These are phyloP conservation scores for Ramaria sp. DNA, from an alignment of 768 basidiomycete genomes.

Conservation along the genomic window DNA sequence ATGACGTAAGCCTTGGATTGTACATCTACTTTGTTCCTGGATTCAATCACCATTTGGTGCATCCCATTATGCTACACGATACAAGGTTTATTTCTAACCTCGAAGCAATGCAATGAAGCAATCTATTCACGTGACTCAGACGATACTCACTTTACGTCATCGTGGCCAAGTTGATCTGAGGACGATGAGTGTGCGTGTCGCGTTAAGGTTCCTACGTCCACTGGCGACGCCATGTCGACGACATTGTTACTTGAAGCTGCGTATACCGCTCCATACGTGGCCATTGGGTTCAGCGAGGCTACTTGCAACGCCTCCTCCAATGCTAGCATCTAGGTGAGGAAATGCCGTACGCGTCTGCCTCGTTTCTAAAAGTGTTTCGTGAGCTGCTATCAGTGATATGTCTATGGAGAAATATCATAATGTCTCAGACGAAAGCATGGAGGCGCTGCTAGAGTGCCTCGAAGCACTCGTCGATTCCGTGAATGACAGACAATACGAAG, in stretches of 20 bases:
- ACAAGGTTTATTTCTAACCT: no score
- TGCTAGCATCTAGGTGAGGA: conserved; percentile 6
- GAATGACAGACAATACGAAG: conserved; percentile 52
- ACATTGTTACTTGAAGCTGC: neutral
- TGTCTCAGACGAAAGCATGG: conserved; percentile 71
- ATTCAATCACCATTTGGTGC: no score
- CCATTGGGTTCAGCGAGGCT: neutral
- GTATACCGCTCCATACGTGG: neutral
- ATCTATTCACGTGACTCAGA: neutral
- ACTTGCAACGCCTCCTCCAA: conserved; percentile 13
- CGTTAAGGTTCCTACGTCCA: neutral
- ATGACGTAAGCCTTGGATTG: neutral
- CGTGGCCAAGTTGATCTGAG: neutral
- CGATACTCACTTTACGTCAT: neutral
- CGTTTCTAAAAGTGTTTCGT: neutral
- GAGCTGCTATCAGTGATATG: conserved; percentile 31
- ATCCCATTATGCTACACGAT: no score
- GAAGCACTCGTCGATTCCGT: conserved; percentile 60
- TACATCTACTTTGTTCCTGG: neutral
- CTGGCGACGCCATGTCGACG: neutral
- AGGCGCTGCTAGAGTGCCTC: conserved; percentile 56
- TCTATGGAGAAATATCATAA: conserved; percentile 55
- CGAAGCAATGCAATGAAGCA: no score
- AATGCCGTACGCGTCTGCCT: no score
- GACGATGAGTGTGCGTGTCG: neutral